Conservation (phyloP, 2,329 filamentous ascomycete genomes). For the Xylaria sp. region DNA sequence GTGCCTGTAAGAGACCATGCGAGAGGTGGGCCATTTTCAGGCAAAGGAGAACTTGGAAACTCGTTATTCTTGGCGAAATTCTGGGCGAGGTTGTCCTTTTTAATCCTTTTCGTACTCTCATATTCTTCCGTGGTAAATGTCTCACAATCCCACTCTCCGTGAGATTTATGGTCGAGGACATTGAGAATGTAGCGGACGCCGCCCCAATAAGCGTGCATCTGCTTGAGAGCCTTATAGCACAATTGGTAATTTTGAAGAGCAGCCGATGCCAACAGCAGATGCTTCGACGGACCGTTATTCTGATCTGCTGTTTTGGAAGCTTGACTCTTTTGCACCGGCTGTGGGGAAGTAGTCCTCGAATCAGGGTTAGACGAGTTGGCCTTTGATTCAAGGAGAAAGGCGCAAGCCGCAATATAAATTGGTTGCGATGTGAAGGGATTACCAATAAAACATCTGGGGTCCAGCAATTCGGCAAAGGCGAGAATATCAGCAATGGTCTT, state of each 20-base stretch:
- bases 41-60: slow-evolving; percentile 51
- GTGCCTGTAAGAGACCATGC: slow-evolving; percentile 89
- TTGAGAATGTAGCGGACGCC: slow-evolving; percentile 87
- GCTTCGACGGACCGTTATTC: slow-evolving; percentile 61
- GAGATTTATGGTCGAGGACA: slow-evolving; percentile 84
- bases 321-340: slow-evolving; percentile 39
- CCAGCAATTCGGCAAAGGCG: slow-evolving; percentile 83
- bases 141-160: slow-evolving; percentile 81
- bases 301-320: slow-evolving; percentile 31
- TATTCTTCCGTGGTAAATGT: slow-evolving; percentile 75
- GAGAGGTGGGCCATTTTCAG: slow-evolving; percentile 59
- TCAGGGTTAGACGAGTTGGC: slow-evolving; percentile 70
- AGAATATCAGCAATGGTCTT: slow-evolving; percentile 92
- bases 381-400: slow-evolving; percentile 83
- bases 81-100: slow-evolving; percentile 49
- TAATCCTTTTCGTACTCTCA: slow-evolving; percentile 68
- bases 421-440: slow-evolving; percentile 91
- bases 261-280: slow-evolving; percentile 78
- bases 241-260: slow-evolving; percentile 87
- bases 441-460: slow-evolving; percentile 83
- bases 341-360: slow-evolving; percentile 64
- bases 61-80: slow-evolving; percentile 53
- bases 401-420: slow-evolving; percentile 89
- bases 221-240: slow-evolving; percentile 82
- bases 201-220: slow-evolving; percentile 84